Base-by-base conservation (phyloP, 2,329 filamentous ascomycete genomes). In the Alternaria metachromatica region DNA sequence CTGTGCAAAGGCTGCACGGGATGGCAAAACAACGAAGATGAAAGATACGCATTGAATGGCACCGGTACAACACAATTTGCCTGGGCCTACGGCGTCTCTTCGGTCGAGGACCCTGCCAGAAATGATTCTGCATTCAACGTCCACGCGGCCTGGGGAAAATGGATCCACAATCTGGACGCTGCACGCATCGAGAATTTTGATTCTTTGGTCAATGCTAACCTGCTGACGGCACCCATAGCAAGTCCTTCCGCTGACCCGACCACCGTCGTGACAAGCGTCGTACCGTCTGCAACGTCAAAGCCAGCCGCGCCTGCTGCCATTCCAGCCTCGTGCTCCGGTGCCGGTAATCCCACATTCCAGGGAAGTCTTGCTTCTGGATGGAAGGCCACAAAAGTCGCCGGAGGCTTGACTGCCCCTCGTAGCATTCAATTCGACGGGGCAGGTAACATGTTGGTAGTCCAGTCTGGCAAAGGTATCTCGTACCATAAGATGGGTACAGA, bases 391-490 rank as follows among this genome's bases (percentile, higher is more conserved):
- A 77, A 77, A 60, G 64, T 78, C 55, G 61, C 65, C 8, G 75
- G 74, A 43, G 76, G 74, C 7, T 62, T 78, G 66, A 75, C 70
- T 20, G 73, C 63, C 33, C 76, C 76, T 53, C 76, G 76, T 41
- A 72, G 68, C 61, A 77, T 78, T 23, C 66, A 74, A 33, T 78
- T 78, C 50, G 76, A 78, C 55, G 67, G 55, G 33, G 70, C 65
- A 11, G 76, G 76, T 21, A 77, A 78, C 53, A 77, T 78, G 76
- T 65, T 78, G 13, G 69, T 78, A 1, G 75, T 78, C 10, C 74
- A 78, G 30, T 67, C 75, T 18, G 74, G 74, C n/a, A 77, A 74
- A 62, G 76, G 76, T 21, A 76, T 78, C 50, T 71, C 75, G 9
- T 75, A 74, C 57, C 74, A 76, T 44, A 70, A 63, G 41, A 69